A percentile compares a stretch with the other conserved stretches of the same genome.
Evolutionary conservation across 305 asterid genomes (phyloP).

Genomic region (Rubia peregrina): DNA sequence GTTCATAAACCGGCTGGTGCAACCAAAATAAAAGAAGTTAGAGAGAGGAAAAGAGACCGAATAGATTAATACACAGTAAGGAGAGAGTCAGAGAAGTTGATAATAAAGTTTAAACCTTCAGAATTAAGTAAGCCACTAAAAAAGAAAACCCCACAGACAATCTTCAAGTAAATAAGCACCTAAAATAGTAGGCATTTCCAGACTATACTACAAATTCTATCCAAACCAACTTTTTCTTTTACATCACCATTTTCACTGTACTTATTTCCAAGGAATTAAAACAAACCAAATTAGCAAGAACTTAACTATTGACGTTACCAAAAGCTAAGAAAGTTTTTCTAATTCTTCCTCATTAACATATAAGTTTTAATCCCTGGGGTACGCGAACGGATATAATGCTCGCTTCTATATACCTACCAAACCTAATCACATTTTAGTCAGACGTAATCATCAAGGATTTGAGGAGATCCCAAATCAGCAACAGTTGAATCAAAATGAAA

Average conservation of each 20-base stretch:
- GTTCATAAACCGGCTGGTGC: slow-evolving; percentile 94
- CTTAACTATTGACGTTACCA: background rate
- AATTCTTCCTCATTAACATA: background rate
- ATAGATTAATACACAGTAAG: slow-evolving; percentile 4
- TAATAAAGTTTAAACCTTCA: background rate
- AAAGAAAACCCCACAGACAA: slow-evolving; percentile 11
- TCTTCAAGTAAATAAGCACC: background rate
- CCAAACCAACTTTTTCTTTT: background rate
- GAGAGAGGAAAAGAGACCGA: slow-evolving; percentile 18
- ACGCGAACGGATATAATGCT: background rate
- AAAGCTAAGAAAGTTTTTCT: too few species aligned
- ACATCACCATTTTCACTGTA: background rate
- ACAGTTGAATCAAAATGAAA: background rate
- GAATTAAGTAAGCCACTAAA: background rate
- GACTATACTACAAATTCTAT: background rate
- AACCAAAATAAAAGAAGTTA: slow-evolving; percentile 23
- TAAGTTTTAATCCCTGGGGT: background rate
- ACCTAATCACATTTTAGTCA: background rate
- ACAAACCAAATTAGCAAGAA: background rate
- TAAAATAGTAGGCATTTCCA: background rate
- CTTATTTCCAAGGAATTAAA: background rate
- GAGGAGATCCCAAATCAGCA: background rate
- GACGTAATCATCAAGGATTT: background rate
- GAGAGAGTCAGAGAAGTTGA: background rate
- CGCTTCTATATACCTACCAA: background rate